Percentiles rank a stretch among this genome's conserved stretches.
These are phyloP conservation scores for Malassezia dermatis DNA, from an alignment of 1,284 basidiomycete species.

Conservation along the genomic window DNA sequence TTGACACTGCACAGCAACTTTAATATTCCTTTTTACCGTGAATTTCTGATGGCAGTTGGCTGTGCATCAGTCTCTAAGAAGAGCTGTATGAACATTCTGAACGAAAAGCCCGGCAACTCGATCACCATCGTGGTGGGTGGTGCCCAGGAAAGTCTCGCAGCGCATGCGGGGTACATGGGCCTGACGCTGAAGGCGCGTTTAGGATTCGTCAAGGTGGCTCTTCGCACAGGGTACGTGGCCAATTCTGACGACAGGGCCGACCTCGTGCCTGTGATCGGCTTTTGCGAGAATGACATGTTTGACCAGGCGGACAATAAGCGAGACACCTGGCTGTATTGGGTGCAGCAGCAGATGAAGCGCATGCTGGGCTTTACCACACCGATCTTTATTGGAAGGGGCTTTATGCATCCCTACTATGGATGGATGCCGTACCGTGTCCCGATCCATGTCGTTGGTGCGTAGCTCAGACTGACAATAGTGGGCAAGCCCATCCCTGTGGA, in stretches of 20 bases:
- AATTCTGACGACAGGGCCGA: constrained; percentile 13
- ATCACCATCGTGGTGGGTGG: constrained; percentile 95
- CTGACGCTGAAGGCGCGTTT: constrained; percentile 65
- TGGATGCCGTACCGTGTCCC: constrained; percentile 85
- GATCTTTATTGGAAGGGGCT: constrained; percentile 66
- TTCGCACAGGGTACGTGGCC: constrained; percentile 66
- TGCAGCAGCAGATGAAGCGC: constrained; percentile 38
- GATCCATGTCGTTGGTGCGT: constrained; percentile 70
- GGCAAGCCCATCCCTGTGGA: constrained; percentile 75
- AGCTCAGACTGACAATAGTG: constrained; percentile 45
- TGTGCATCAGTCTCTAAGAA: constrained; percentile 82
- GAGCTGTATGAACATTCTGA: constrained; percentile 80
- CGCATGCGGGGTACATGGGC: constrained; percentile 86
- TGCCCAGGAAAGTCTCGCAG: constrained; percentile 83
- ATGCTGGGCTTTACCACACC: constrained; percentile 94
- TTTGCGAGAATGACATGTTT: constrained; percentile 98
- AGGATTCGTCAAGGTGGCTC: constrained; percentile 93
- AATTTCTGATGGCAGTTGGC: constrained; percentile 64
- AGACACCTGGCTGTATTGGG: constrained; percentile 69
- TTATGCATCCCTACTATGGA: constrained; percentile 63
- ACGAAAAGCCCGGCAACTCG: constrained; percentile 52
- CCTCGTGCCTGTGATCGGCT: constrained; percentile 52
- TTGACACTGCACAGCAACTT: constrained; percentile 81
- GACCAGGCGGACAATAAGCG: constrained; percentile 88
- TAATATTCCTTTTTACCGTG: constrained; percentile 81